Evolutionary conservation across 2,329 filamentous ascomycete species (phyloP), one percentile per base, ranked within the genome.

Genomic region (Chlorencoelia australis): DNA sequence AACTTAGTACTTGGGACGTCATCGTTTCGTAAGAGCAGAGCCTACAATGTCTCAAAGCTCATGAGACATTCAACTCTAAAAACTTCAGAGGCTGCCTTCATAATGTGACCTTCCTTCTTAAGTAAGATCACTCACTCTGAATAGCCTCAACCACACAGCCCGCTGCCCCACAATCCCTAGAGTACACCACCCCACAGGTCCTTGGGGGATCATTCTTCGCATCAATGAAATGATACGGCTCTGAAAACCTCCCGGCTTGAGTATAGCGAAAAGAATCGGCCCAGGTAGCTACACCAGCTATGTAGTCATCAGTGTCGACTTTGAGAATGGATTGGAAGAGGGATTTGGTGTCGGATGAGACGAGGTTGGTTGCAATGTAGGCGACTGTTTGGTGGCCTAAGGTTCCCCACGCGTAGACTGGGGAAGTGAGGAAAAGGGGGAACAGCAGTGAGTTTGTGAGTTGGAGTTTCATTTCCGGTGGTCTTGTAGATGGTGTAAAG

Each of bases 221-320:
- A 54, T 81, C 77, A 58, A 82, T 81, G 60, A 75, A 82, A 64
- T 82, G 77, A 56, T 78, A 79, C 21, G 67, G 68, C 45, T 66
- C 71, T 7, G 70, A 74, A 57, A 74, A 81, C 24, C 65, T 64
- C 10, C 73, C 75, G 62, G 71, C 76, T 55, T 68, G 66, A 6
- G 72, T 78, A 59, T 81, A 80, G 16, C 75, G 67, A 55, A 53
- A 60, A 9, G 52, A 75, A 59, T 82, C 77, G 19, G 77, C 76
- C 78, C 78, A 82, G 7, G 73, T 73, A 3, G 78, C 76, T 3
- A 80, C 68, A 39, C 66, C 66, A 31, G 75, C 75, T 17, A 82
- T 65, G 51, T 79, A 79, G 48, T 74, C 67, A 37, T 61, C 57
- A 2, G 68, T 68, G 22, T 67, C 54, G 53, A 70, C 72, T 44